A percentile compares a stretch with the other conserved stretches of the same genome.
These are phyloP conservation scores for Lumnitzera littorea DNA, from an alignment of 345 rosid genomes.

Conservation along the genomic window DNA sequence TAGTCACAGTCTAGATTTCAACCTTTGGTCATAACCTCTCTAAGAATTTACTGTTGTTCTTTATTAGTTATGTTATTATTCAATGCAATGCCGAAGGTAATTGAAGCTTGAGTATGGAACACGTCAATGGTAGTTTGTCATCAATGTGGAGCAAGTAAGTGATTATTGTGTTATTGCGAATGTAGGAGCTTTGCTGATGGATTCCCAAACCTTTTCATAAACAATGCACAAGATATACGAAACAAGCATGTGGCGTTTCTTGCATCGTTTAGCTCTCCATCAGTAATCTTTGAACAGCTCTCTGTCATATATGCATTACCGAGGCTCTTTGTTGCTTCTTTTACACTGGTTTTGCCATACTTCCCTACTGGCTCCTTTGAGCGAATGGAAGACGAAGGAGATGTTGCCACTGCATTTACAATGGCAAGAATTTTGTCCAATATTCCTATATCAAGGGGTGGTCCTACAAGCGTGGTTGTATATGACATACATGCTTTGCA, in stretches of 20 bases:
- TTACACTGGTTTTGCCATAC: slow-evolving; percentile 87
- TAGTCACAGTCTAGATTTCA: too few relatives aligned
- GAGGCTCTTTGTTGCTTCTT: slow-evolving; percentile 81
- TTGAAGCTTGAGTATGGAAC: background rate
- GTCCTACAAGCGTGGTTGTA: slow-evolving; percentile 91
- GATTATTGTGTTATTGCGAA: slow-evolving; percentile 5
- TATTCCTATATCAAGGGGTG: slow-evolving; percentile 94
- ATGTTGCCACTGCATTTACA: slow-evolving; percentile 97
- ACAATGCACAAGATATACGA: slow-evolving; percentile 83
- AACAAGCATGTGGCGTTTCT: slow-evolving; percentile 97
- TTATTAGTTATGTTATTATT: too few relatives aligned
- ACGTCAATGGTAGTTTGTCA: background rate
- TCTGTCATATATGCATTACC: slow-evolving; percentile 97
- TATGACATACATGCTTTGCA: slow-evolving; percentile 97
- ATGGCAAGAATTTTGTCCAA: slow-evolving; percentile 95
- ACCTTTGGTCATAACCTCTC: too few relatives aligned
- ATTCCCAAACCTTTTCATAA: slow-evolving; percentile 85
- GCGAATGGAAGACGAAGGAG: slow-evolving; percentile 99
- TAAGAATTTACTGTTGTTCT: too few relatives aligned
- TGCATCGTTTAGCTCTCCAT: slow-evolving; percentile 86
- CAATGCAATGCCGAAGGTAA: too few relatives aligned
- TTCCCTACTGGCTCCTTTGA: slow-evolving; percentile 98
- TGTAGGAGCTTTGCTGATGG: slow-evolving; percentile 95
- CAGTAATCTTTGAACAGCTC: slow-evolving; percentile 90
- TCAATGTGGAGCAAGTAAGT: background rate